A percentile compares a stretch with the other conserved stretches of the same genome.
Conservation (phyloP, 768 basidiomycete genomes). For the Russula virescens region DNA sequence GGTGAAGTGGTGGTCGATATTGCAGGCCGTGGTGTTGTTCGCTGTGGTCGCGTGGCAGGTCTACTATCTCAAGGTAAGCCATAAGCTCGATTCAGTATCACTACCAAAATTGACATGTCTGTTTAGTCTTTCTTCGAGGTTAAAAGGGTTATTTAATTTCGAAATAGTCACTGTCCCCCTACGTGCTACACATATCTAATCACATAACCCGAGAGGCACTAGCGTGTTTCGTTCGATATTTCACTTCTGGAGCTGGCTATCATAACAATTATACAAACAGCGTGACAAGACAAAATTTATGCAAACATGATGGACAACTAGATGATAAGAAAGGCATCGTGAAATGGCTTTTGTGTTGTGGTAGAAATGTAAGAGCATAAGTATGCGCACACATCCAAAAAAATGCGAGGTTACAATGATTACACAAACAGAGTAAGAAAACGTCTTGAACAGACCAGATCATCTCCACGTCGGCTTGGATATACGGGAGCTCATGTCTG, state of each 20-base stretch:
- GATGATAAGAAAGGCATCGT: slow-evolving; percentile 11
- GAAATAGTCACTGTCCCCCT: background rate
- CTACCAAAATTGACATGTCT: slow-evolving; percentile 15
- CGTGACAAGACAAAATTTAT: slow-evolving; percentile 6
- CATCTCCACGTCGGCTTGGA: slow-evolving; percentile 56
- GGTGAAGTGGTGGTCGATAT: slow-evolving; percentile 98
- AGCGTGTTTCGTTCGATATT: background rate
- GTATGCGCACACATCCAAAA: background rate
- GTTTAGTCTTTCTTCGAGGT: slow-evolving; percentile 83
- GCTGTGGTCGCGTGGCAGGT: slow-evolving; percentile 95
- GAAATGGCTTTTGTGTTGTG: background rate
- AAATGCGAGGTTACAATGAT: background rate
- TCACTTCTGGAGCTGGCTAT: background rate
- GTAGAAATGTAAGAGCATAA: slow-evolving; percentile 14
- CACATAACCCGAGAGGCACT: background rate
- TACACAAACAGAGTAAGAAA: slow-evolving; percentile 6
- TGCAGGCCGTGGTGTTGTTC: slow-evolving; percentile 83
- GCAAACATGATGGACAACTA: slow-evolving; percentile 13
- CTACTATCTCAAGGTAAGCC: slow-evolving; percentile 84
- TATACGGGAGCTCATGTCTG: slow-evolving; percentile 24
- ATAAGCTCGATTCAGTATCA: slow-evolving; percentile 3
- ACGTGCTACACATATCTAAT: slow-evolving; percentile 9
- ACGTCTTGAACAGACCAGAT: slow-evolving; percentile 21
- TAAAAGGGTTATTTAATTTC: slow-evolving; percentile 68
- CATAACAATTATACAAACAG: slow-evolving; percentile 21